Conservation (phyloP, 2,329 filamentous ascomycete species). For the Xylariaceae sp. region DNA sequence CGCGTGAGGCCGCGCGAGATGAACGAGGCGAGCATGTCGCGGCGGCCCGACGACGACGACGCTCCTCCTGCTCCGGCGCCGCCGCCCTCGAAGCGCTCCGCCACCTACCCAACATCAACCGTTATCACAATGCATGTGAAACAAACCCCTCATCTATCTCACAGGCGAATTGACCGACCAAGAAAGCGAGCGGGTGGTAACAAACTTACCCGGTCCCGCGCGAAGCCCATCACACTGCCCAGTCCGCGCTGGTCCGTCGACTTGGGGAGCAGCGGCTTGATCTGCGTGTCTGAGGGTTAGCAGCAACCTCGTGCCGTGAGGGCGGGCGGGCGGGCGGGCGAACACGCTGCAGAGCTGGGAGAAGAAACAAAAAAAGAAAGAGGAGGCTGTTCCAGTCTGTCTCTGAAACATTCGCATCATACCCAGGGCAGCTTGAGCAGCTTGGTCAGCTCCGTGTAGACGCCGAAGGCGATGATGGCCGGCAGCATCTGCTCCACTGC, state of each 20-base stretch:
- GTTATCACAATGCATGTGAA: too few relatives aligned
- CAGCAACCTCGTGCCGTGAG: too few relatives aligned
- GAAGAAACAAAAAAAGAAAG: too few relatives aligned
- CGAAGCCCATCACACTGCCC: conserved; percentile 1
- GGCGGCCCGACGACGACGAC: not conserved
- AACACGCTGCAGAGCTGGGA: too few relatives aligned
- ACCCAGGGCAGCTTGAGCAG: not conserved
- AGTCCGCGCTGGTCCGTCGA: conserved; percentile 1
- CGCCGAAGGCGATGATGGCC: conserved; percentile 1
- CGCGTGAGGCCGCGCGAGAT: not conserved
- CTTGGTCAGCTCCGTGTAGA: not conserved
- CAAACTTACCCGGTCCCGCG: not conserved
- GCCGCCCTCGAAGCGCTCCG: not conserved
- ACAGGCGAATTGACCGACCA: too few relatives aligned
- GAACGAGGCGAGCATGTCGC: not conserved
- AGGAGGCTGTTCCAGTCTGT: too few relatives aligned
- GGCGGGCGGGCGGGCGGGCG: too few relatives aligned
- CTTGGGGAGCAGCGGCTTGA: not conserved
- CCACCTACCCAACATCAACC: too few relatives aligned
- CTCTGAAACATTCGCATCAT: too few relatives aligned
- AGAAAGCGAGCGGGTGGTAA: too few relatives aligned
- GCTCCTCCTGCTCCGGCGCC: not conserved
- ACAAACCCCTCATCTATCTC: too few relatives aligned
- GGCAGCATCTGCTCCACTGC: not conserved
- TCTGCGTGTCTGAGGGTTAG: too few relatives aligned